These are phyloP conservation scores for Paramecium caudatum DNA, from an alignment of 73 alveolate genomes.

Conservation along the genomic window DNA sequence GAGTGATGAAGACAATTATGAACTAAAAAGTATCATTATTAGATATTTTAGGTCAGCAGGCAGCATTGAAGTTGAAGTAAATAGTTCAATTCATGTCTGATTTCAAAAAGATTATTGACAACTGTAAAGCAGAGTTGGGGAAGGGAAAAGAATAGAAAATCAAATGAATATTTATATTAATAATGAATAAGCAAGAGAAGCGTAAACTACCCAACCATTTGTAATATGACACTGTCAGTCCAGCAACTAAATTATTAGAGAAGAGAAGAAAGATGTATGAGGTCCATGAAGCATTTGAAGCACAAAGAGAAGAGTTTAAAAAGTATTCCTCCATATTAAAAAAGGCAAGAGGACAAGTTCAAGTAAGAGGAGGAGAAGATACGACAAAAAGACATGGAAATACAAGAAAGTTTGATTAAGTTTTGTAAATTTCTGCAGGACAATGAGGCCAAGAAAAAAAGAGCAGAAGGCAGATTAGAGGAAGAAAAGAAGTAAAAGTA, in stretches of 20 bases:
- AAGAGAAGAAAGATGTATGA: slow-evolving; percentile 94
- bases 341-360: slow-evolving; percentile 39
- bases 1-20: slow-evolving; percentile 71
- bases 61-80: slow-evolving; percentile 32
- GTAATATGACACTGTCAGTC: slow-evolving; percentile 88
- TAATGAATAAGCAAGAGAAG: slow-evolving; percentile 68
- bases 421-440: slow-evolving; percentile 89
- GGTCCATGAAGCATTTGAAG: slow-evolving; percentile 93
- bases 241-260: slow-evolving; percentile 92
- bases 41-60: slow-evolving; percentile 38
- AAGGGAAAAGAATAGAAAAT: slow-evolving; percentile 35
- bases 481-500: slow-evolving; percentile 77
- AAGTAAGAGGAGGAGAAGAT: slow-evolving; percentile 82
- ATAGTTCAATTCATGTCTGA: slow-evolving; percentile 44
- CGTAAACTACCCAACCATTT: slow-evolving; percentile 73
- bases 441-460: slow-evolving; percentile 86
- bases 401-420: slow-evolving; percentile 84
- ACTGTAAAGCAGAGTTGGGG: slow-evolving; percentile 45
- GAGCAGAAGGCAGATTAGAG: slow-evolving; percentile 83
- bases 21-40: slow-evolving; percentile 45
- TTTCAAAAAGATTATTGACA: slow-evolving; percentile 50
- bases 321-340: slow-evolving; percentile 57
- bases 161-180: slow-evolving; percentile 52
- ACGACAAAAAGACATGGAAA: slow-evolving; percentile 83
- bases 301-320: slow-evolving; percentile 87